These are phyloP conservation scores for Cynara cardunculus DNA, from an alignment of 129 eudicot genomes.

Conservation along the genomic window DNA sequence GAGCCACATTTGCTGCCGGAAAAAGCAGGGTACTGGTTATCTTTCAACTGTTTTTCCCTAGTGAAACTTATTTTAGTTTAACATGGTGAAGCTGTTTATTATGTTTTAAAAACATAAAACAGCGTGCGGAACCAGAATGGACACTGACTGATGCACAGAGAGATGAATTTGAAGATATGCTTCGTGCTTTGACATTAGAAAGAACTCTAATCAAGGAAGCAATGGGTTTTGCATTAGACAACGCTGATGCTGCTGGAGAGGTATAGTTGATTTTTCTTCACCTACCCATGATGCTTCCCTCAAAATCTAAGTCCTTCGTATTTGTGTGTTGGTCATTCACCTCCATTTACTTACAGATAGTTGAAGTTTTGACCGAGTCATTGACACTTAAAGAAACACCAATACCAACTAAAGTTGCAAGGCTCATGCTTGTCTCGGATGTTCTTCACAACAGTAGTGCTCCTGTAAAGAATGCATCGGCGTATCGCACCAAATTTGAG, in stretches of 20 bases:
- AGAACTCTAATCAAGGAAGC: constrained; percentile 85
- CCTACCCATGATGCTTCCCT: neutral
- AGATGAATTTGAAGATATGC: constrained; percentile 98
- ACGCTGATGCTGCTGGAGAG: constrained; percentile 91
- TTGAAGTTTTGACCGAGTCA: constrained; percentile 79
- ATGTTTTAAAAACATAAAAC: constrained; percentile 41
- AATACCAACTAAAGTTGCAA: constrained; percentile 79
- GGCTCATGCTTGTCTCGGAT: constrained; percentile 88
- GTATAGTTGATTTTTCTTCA: constrained; percentile 21
- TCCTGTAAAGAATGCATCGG: constrained; percentile 83
- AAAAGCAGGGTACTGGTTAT: constrained; percentile 55
- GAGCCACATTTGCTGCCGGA: constrained; percentile 70
- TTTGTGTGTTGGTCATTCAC: constrained; percentile 2
- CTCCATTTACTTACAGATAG: constrained; percentile 41
- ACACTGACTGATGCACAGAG: constrained; percentile 85
- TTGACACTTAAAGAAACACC: constrained; percentile 80
- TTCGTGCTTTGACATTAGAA: constrained; percentile 88
- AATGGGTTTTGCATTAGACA: constrained; percentile 79
- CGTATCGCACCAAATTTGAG: constrained; percentile 77
- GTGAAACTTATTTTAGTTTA: neutral
- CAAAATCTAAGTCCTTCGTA: neutral
- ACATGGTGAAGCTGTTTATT: neutral
- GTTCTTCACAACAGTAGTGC: constrained; percentile 84
- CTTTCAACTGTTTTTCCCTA: neutral
- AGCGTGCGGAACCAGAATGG: constrained; percentile 86